These are phyloP conservation scores for Coemansia sp. DNA, from an alignment of 192 early-diverging fungal genomes.

Conservation along the genomic window DNA sequence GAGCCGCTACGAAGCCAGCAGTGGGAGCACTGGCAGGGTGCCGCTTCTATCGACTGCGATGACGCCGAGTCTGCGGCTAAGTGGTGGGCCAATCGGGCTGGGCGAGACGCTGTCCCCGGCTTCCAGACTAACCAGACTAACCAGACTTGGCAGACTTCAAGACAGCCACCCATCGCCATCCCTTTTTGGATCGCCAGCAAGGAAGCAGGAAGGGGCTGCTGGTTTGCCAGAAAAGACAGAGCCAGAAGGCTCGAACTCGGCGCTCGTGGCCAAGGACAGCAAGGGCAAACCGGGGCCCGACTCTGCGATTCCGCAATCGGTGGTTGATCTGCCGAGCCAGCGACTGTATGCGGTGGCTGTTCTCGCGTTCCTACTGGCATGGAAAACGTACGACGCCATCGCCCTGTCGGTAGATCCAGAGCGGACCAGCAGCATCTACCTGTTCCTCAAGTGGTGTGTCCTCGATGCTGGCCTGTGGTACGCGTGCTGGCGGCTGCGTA, in stretches of 20 bases:
- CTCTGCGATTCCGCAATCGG: slow-evolving; percentile 42
- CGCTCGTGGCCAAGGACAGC: not conserved
- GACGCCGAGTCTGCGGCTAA: not conserved
- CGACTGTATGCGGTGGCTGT: slow-evolving; percentile 36
- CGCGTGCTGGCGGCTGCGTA: slow-evolving; percentile 29
- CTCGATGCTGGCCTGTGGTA: slow-evolving; percentile 37
- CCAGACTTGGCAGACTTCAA: not conserved
- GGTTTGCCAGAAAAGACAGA: slow-evolving; percentile 9
- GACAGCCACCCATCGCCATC: not conserved
- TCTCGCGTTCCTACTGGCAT: slow-evolving; percentile 25
- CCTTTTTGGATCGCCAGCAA: slow-evolving; percentile 11
- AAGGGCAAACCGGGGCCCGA: not conserved
- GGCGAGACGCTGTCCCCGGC: slow-evolving; percentile 1
- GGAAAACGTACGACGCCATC: slow-evolving; percentile 45
- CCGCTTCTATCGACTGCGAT: not conserved
- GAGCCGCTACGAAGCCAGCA: not conserved
- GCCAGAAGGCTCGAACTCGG: not conserved
- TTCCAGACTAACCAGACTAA: not conserved
- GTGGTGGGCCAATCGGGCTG: not conserved
- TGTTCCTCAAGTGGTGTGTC: slow-evolving; percentile 49
- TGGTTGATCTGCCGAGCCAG: slow-evolving; percentile 47
- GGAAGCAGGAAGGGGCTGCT: not conserved
- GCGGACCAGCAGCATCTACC: slow-evolving; percentile 20
- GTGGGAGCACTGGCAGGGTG: no score
- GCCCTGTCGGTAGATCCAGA: slow-evolving; percentile 13